Percentiles rank a stretch among this genome's conserved stretches.
These are phyloP conservation scores for Mucor plumbeus DNA, from an alignment of 371 early-diverging fungal species.

Conservation along the genomic window DNA sequence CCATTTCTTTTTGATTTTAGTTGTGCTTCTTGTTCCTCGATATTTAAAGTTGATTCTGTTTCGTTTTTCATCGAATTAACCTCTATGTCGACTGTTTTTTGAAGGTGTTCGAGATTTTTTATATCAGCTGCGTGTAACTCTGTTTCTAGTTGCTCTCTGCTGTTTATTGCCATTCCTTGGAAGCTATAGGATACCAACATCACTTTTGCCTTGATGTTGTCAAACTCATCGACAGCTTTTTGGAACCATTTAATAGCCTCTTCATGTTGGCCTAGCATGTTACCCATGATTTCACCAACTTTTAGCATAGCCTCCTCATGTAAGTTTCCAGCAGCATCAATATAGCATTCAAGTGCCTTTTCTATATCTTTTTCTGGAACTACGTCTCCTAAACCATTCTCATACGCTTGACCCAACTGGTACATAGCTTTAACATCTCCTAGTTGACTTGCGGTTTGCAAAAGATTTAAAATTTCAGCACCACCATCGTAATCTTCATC, in stretches of 20 bases:
- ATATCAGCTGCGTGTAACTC: not conserved
- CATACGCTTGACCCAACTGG: conserved; percentile 16
- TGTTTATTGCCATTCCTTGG: not conserved
- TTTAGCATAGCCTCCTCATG: conserved; percentile 21
- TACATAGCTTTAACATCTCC: conserved; percentile 22
- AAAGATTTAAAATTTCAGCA: conserved; percentile 9
- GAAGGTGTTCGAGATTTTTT: not conserved
- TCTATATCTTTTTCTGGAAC: conserved; percentile 4
- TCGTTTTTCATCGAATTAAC: not conserved
- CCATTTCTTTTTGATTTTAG: conserved; percentile 6
- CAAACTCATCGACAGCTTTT: conserved; percentile 1
- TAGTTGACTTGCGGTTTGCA: conserved; percentile 8
- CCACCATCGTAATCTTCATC: conserved; percentile 3
- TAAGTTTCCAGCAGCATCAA: conserved; percentile 4
- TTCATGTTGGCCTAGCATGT: not conserved
- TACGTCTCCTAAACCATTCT: conserved; percentile 15
- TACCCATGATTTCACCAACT: conserved; percentile 17
- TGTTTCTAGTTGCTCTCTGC: not conserved
- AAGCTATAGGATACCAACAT: conserved; percentile 24
- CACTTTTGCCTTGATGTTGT: conserved; percentile 18
- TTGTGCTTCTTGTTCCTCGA: not conserved
- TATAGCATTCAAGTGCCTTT: conserved; percentile 15
- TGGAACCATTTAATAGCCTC: conserved; percentile 26
- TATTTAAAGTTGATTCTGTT: not conserved
- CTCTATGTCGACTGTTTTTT: not conserved